phyloP scores from a whole-genome alignment of 176 grass and related monocot species.

The Otatea glauca region DNA sequence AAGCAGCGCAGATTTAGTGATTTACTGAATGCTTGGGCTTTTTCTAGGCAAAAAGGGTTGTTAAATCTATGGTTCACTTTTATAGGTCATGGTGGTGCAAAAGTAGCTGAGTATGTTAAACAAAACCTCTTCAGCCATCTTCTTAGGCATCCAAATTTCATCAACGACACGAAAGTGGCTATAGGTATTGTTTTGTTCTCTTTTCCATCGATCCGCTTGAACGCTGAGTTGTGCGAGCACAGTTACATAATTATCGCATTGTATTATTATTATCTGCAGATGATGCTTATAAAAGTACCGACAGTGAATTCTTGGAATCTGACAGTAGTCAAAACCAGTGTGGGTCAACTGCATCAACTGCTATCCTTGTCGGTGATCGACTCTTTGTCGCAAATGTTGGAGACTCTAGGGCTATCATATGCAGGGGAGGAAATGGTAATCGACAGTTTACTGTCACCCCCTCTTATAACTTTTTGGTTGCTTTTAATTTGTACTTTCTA shows the following conservation, averaged over 20 bases:
- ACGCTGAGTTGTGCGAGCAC: background rate
- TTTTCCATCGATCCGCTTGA: background rate
- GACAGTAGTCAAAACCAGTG: constrained; percentile 64
- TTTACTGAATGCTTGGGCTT: background rate
- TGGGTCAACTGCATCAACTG: constrained; percentile 64
- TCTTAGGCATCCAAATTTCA: constrained; percentile 65
- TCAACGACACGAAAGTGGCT: constrained; percentile 59
- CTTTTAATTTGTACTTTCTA: constrained; percentile 20
- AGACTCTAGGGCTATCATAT: constrained; percentile 62
- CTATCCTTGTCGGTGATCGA: constrained; percentile 60
- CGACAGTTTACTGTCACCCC: background rate
- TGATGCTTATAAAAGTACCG: constrained; percentile 68
- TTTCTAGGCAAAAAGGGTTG: background rate
- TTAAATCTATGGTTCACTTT: constrained; percentile 21
- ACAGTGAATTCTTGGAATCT: constrained; percentile 65
- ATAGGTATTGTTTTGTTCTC: constrained; percentile 43
- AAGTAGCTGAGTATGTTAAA: constrained; percentile 72
- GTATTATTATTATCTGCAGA: constrained; percentile 37
- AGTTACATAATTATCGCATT: background rate
- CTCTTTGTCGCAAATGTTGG: constrained; percentile 68
- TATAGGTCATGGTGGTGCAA: constrained; percentile 70
- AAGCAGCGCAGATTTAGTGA: background rate
- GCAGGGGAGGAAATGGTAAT: constrained; percentile 67
- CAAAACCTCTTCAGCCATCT: constrained; percentile 63
- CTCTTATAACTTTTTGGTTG: background rate